phyloP scores from a whole-genome alignment of 129 eudicot species.

The Chrysanthemum lavandulifolium region DNA sequence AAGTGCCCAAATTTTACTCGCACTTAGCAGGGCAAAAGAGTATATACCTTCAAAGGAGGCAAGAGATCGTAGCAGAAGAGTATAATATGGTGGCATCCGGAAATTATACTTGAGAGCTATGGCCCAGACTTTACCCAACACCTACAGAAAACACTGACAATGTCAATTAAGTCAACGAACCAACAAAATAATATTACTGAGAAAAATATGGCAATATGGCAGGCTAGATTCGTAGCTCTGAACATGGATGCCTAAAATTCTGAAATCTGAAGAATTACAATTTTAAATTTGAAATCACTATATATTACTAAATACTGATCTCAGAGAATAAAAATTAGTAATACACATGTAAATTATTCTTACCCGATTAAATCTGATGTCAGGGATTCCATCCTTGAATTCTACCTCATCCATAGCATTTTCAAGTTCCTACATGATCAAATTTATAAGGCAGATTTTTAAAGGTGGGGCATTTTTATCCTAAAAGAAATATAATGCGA shows the following conservation, averaged over 20 bases:
- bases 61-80: slow-evolving; percentile 80
- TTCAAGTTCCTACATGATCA: slow-evolving; percentile 77
- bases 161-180: slow-evolving; percentile 29
- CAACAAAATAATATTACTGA: background rate
- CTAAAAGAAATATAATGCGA: slow-evolving; percentile 15
- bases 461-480: background rate
- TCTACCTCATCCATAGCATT: slow-evolving; percentile 70
- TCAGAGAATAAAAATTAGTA: background rate
- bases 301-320: background rate
- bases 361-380: slow-evolving; percentile 91
- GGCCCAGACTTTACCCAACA: slow-evolving; percentile 80
- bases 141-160: slow-evolving; percentile 46
- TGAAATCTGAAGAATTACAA: slow-evolving; percentile 4
- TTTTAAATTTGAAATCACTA: slow-evolving; percentile 2
- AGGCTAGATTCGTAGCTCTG: slow-evolving; percentile 1
- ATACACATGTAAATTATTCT: slow-evolving; percentile 30
- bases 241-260: slow-evolving; percentile 1
- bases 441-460: slow-evolving; percentile 21
- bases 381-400: slow-evolving; percentile 74
- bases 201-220: background rate
- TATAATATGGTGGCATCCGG: slow-evolving; percentile 93
- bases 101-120: slow-evolving; percentile 87
- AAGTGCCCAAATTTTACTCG: slow-evolving; percentile 10
- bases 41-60: slow-evolving; percentile 92
- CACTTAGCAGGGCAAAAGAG: background rate